Conservation (phyloP, 768 basidiomycete species). For the Trametes villosa region DNA sequence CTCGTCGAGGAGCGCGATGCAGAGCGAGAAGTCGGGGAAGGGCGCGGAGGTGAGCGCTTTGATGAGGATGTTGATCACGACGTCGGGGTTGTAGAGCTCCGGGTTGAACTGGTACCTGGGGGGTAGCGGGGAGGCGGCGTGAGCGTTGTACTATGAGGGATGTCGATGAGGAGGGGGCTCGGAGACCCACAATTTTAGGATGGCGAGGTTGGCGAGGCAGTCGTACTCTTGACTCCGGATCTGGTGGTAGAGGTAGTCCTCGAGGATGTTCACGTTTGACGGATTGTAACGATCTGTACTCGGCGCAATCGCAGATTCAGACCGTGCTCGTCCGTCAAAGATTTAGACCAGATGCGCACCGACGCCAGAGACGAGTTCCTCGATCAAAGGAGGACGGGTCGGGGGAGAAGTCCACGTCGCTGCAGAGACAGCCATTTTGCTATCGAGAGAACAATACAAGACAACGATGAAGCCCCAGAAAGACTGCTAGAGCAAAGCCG, state of each 20-base stretch:
- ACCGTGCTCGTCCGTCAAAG: not conserved
- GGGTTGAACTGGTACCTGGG: conserved; percentile 94
- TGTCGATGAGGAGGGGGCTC: not conserved
- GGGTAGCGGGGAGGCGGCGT: conserved; percentile 8
- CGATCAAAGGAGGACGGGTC: conserved; percentile 84
- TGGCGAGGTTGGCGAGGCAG: conserved; percentile 92
- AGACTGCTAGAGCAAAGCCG: no score
- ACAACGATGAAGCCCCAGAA: no score
- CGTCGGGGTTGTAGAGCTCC: conserved; percentile 89
- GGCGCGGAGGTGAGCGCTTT: conserved; percentile 87
- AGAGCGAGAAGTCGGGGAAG: conserved; percentile 92
- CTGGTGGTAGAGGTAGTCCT: conserved; percentile 96
- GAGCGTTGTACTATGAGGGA: not conserved
- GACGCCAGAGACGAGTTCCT: conserved; percentile 89
- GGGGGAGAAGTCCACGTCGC: conserved; percentile 74
- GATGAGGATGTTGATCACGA: conserved; percentile 92
- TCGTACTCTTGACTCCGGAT: conserved; percentile 92
- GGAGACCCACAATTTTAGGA: conserved; percentile 78
- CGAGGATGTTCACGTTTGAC: conserved; percentile 88
- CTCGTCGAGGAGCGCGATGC: conserved; percentile 89
- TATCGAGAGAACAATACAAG: no score
- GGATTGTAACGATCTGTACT: conserved; percentile 95
- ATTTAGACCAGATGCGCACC: conserved; percentile 52
- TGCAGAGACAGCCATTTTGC: conserved; percentile 50
- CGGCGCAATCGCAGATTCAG: not conserved